Percentiles rank a stretch among this genome's conserved stretches.
These are phyloP conservation scores for Phialemoniopsis sp. DNA, from an alignment of 2,329 filamentous ascomycete genomes.

Conservation along the genomic window DNA sequence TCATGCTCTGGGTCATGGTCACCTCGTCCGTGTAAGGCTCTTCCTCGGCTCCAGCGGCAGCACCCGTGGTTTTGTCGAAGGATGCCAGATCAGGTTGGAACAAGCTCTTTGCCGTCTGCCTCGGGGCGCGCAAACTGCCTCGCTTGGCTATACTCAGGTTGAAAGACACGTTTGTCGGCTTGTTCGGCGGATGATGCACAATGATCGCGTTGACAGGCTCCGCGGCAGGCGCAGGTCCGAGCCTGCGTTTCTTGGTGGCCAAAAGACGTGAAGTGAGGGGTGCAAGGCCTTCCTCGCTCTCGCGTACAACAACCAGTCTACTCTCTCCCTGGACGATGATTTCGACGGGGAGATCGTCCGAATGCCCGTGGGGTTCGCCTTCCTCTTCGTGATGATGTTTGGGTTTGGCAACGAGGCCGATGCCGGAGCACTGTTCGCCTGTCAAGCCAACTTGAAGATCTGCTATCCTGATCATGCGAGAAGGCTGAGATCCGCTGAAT, in stretches of 20 bases:
- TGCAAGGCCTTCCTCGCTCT: slow-evolving; percentile 36
- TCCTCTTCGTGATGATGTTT: slow-evolving; percentile 12
- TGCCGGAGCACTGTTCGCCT: slow-evolving; percentile 52
- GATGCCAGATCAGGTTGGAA: slow-evolving; percentile 8
- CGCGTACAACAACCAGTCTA: slow-evolving; percentile 49
- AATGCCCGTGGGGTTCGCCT: slow-evolving; percentile 7
- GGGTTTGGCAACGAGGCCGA: slow-evolving; percentile 36
- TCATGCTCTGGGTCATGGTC: slow-evolving; percentile 17
- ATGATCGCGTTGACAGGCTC: slow-evolving; percentile 44
- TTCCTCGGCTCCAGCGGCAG: too few relatives aligned
- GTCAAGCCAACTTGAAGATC: slow-evolving; percentile 50
- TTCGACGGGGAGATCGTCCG: slow-evolving; percentile 39
- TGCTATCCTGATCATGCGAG: slow-evolving; percentile 50
- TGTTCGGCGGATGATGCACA: slow-evolving; percentile 42
- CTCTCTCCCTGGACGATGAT: slow-evolving; percentile 52
- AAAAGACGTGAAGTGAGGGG: slow-evolving; percentile 18
- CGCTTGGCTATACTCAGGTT: slow-evolving; percentile 44
- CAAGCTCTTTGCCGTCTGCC: slow-evolving; percentile 14
- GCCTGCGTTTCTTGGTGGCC: slow-evolving; percentile 36
- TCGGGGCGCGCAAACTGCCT: slow-evolving; percentile 25
- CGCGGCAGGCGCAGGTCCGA: slow-evolving; percentile 18
- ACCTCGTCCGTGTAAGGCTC: slow-evolving; percentile 16
- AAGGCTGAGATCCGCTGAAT: slow-evolving; percentile 50
- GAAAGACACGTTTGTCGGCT: slow-evolving; percentile 37
- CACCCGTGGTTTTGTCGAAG: slow-evolving; percentile 4